Percentiles rank a stretch among this genome's conserved stretches.
These are phyloP conservation scores for Mortierella hygrophila DNA, from an alignment of 192 early-diverging fungal species.

Conservation along the genomic window DNA sequence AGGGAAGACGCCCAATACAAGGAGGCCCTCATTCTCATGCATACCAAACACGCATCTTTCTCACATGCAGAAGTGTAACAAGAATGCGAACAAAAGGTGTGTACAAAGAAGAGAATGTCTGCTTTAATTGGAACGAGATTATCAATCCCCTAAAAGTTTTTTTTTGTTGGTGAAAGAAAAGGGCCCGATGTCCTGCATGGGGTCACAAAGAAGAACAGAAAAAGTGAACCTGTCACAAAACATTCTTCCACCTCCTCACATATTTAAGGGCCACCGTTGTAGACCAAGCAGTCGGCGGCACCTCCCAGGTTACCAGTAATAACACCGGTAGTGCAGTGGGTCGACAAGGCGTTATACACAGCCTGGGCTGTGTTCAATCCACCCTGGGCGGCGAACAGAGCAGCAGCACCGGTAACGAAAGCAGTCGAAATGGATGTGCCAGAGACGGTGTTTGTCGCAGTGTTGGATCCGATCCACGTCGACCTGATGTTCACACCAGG, in stretches of 20 bases:
- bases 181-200: too few species aligned
- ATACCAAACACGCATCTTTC: too few species aligned
- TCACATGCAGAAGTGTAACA: too few species aligned
- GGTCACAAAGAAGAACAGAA: background rate
- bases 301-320: conserved; percentile 34
- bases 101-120: too few species aligned
- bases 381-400: conserved; percentile 61
- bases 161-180: too few species aligned
- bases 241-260: background rate
- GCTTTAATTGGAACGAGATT: too few species aligned
- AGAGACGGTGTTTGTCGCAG: conserved; percentile 88
- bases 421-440: conserved; percentile 95
- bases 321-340: conserved; percentile 60
- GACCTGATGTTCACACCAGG: conserved; percentile 69
- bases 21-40: too few species aligned
- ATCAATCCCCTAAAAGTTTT: too few species aligned
- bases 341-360: conserved; percentile 65
- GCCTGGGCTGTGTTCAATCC: conserved; percentile 30
- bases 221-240: background rate
- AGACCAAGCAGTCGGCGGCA: conserved; percentile 31
- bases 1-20: too few species aligned
- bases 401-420: conserved; percentile 86
- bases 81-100: too few species aligned
- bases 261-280: conserved; percentile 33
- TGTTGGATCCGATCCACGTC: conserved; percentile 69